A percentile compares a stretch with the other conserved stretches of the same genome.
Conservation (phyloP, 2,329 filamentous ascomycete species). For the Plectosphaerella plurivora region DNA sequence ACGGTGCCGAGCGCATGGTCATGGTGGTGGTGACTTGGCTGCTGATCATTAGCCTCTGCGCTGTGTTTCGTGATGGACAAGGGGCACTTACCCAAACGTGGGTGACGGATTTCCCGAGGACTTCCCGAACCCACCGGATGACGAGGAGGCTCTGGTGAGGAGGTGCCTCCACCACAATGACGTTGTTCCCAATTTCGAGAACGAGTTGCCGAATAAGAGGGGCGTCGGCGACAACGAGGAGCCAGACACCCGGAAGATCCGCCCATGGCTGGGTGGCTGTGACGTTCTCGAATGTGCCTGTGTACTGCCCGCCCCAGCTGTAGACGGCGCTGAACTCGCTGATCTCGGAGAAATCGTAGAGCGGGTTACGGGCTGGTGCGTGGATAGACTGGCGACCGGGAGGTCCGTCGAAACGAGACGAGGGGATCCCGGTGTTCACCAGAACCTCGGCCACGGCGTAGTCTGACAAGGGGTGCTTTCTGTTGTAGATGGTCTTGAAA, state of each 20-base stretch:
- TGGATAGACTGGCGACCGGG: no score
- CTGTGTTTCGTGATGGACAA: not conserved
- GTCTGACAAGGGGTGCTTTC: conserved; percentile 2
- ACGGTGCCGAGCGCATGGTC: not conserved
- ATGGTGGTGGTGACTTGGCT: not conserved
- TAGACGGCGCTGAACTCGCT: not conserved
- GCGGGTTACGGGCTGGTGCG: no score
- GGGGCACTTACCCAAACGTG: conserved; percentile 8
- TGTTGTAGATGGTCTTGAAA: conserved; percentile 6
- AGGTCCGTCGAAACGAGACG: no score
- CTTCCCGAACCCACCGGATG: conserved; percentile 10
- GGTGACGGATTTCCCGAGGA: conserved; percentile 7
- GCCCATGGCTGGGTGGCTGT: not conserved
- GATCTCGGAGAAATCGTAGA: no score
- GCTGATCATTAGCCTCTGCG: not conserved
- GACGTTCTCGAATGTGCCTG: not conserved
- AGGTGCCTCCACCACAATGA: conserved; percentile 11
- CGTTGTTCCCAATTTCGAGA: conserved; percentile 9
- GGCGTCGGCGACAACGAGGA: not conserved
- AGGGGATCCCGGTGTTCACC: not conserved
- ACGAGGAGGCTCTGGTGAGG: conserved; percentile 13
- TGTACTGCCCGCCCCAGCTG: not conserved
- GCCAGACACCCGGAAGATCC: not conserved
- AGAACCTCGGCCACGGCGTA: not conserved
- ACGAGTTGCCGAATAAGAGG: conserved; percentile 5